Conservation (phyloP, 371 early-diverging fungal species). For the Mycotypha africana region DNA sequence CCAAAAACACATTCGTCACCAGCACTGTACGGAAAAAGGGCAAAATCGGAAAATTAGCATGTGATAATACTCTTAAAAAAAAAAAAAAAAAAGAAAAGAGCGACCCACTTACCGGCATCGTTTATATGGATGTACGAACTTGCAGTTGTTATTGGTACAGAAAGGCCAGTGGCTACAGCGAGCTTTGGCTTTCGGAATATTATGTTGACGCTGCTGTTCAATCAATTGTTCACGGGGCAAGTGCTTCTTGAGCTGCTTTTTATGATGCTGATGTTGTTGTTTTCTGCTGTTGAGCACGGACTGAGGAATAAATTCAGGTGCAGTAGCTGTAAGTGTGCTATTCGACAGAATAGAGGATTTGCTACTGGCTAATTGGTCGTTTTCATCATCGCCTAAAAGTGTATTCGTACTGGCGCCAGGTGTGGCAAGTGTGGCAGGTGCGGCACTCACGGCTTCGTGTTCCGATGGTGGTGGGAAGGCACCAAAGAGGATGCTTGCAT, state of each 20-base stretch:
- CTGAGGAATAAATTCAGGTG: slow-evolving; percentile 18
- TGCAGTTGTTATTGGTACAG: slow-evolving; percentile 58
- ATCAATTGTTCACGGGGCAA: slow-evolving; percentile 32
- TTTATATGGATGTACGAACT: slow-evolving; percentile 45
- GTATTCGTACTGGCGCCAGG: neutral
- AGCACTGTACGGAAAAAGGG: slow-evolving; percentile 20
- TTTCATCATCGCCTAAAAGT: neutral
- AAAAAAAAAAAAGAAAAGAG: neutral
- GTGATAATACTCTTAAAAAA: neutral
- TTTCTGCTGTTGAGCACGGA: too few species aligned
- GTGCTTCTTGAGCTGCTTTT: slow-evolving; percentile 16
- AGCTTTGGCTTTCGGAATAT: slow-evolving; percentile 35
- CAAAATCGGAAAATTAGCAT: neutral
- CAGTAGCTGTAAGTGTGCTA: slow-evolving; percentile 5
- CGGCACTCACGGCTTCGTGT: neutral
- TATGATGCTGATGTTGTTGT: neutral
- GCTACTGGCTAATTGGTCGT: neutral
- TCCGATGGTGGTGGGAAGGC: too few species aligned
- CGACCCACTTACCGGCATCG: slow-evolving; percentile 53
- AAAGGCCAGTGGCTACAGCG: slow-evolving; percentile 53
- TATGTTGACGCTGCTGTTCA: slow-evolving; percentile 31
- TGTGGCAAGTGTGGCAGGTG: neutral
- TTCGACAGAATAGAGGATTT: neutral
- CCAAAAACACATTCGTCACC: slow-evolving; percentile 43
- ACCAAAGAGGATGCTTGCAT: too few species aligned